Evolutionary conservation across 768 basidiomycete genomes (phyloP), one percentile per base, ranked within the genome.

Genomic region (Tephrocybe rancida): DNA sequence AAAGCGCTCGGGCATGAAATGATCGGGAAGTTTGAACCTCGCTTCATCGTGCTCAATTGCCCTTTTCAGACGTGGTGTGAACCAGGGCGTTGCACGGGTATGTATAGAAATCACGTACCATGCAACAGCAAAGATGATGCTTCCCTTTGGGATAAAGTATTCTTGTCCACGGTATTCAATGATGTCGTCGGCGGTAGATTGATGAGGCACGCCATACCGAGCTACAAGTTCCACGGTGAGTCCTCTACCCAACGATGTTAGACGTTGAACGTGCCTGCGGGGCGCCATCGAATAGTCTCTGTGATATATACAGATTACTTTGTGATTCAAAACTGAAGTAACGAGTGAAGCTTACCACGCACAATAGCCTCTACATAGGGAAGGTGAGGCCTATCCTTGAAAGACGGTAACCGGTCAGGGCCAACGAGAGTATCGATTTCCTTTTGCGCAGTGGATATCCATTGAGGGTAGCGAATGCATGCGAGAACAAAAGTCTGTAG

Each of bases 341-440:
- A 7, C n/a, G 42, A 13, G 24, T 6, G 10, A 51, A 8, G 38
- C 21, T 6, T 42, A 51, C 29, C 62, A 38, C 16, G 61, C 52
- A 72, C 48, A 11, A 73, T 58, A 1, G 68, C 69, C 25, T 69
- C 62, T 22, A 74, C 56, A 50, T 74, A 79, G 1, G 72, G 74
- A 8, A 78, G 61, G 37, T 50, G 39, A 3, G 49, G 45, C 26
- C 56, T 50, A 58, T 72, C 70, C 5, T 59, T 57, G n/a, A 71
- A 67, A 5, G 58, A 61, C 1, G 77, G 78, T 9, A 78, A 59
- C 5, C 75, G 62, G 24, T 60, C 63, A 4, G 37, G 30, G 13
- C 70, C 73, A 13, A 77, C 56, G 8, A 77, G 64, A 1, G 44
- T 34, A 52, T 79, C 76, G 13, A 79, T 65, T 57, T 78, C 74